Evolutionary conservation across 768 basidiomycete species (phyloP), one percentile per base, ranked within the genome.

Genomic region (Kwoniella pini): DNA sequence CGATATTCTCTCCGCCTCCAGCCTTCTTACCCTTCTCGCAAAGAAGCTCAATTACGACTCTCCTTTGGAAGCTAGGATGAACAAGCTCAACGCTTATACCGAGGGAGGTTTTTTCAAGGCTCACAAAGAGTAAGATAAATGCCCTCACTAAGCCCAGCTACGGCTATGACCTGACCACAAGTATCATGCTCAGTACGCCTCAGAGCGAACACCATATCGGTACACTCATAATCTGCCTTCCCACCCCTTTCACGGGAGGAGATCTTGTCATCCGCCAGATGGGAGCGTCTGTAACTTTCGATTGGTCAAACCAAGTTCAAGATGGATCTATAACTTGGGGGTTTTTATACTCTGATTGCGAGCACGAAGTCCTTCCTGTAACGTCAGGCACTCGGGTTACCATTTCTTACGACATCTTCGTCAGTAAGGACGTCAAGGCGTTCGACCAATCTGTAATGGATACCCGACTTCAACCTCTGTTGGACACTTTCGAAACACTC

Each of bases 291-390:
- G 36, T 50, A 38, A 56, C 33, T 5, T 59, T 55, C 31, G 53
- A 62, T 19, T 66, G 64, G 60, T 9, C 38, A 39, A 46, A 57
- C 9, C 46, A 45, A n/a, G 38, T 33, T 10, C n/a, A 33, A 27
- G 48, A 57, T 24, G 28, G 21, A 28, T 45, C 50, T n/a, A 45
- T 63, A 27, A 51, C 75, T 7, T 83, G 81, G 70, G 70, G 76
- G 22, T 80, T 81, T 12, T 82, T 84, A 62, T 82, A 77, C 70
- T 77, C 80, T 31, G 82, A 83, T 48, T 72, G 83, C 60, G 80
- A 82, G 51, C 82, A 83, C 62, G 82, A 83, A 52, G 81, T 83
- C 49, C 39, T 75, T n/a, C 77, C 74, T 0, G 81, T 84, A 54
- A 74, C 36, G 4, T 75, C 79, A 0, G 83, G 83, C 0, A 68